Base-by-base conservation (phyloP, 805 yeast species). In the Wickerhamiella domercqiae region DNA sequence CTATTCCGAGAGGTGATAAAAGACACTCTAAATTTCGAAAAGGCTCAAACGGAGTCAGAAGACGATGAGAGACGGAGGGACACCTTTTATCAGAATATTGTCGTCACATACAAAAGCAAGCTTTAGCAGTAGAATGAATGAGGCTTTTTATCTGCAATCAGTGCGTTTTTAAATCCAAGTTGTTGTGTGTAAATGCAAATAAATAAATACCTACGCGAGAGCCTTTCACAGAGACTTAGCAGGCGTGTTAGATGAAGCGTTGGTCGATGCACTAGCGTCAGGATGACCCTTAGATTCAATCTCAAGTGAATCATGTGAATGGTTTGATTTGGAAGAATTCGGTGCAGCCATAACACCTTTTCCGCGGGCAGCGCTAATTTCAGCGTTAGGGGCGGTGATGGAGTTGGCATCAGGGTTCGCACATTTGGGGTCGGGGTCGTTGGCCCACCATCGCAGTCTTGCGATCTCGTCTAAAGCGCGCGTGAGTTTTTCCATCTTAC, bases 381-480 rank as follows among this genome's bases (percentile, higher is more conserved):
- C 14, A 25, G 24, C 4, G 30, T 24, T 24, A n/a, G n/a, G n/a
- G n/a, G n/a, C n/a, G 26, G 26, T 24, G 11, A 24, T 24, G 26
- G 11, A 24, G 26, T 24, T 24, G 9, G 16, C 32, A 7, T 38
- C 42, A 14, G 14, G 32, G 16, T 24, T 4, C 24, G 34, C 17
- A 7, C 44, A 44, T 14, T 43, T 40, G 17, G 30, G 36, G 14
- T 28, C 11, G 15, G 42, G 42, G 16, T 37, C 9, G 13, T 13
- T 9, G 13, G n/a, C 29, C 43, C 43, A 38, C 36, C 36, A 35
- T 9, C 36, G 29, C 28, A 26, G 28, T 5, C 37, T 39, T 16
- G 53, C 38, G 26, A 57, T 44, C 34, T 57, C 60, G 37, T 54
- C 56, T 20, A 57, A 37, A 0, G 60, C 61, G 20, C 49, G 37